Base-by-base conservation (phyloP, 768 basidiomycete genomes). In the Tricholoma matsutake region DNA sequence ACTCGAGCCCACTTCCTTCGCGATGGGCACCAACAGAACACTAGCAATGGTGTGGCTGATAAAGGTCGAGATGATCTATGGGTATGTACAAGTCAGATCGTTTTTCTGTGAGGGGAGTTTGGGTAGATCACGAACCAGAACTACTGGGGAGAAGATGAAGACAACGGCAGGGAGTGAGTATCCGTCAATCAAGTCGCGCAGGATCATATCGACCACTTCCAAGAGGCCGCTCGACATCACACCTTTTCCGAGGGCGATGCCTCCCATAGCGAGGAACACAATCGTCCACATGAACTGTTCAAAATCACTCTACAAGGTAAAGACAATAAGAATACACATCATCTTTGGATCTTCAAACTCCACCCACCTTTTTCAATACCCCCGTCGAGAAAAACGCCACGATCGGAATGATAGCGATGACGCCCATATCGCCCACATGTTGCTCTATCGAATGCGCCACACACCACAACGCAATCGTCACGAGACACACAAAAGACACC, bases 21-120 rank as follows among this genome's bases (percentile, higher is more conserved):
- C 97, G 62, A 99, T 96, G 25, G 97, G 97, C 16, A 97, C 96
- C n/a, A 98, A 84, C 18, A 99, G 83, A 22, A 98, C 92, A 59
- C 91, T 93, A 2, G 97, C 96, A 69, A 99, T 97, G 11, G 96
- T 96, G 75, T 96, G 97, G 71, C 93, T 96, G 73, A 99, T 98
- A 75, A 94, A 93, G 0, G 94, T 95, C n/a, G 91, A 94, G 60
- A 94, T 83, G 60, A 94, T 73, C 88, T 92, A 66, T 9, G 35
- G 18, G 51, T 55, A 58, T 25, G 20, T 25, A 22, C 8, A 47
- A 18, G 32, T 57, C 34, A 56, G 1, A 25, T 25, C 22, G 1
- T 25, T 25, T 25, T 25, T 25, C 3, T 25, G 13, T 3, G 13
- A 34, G 25, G 45, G 11, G 20, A 31, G 49, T 16, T 35, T 25